Percentiles rank a stretch among this genome's conserved stretches.
Conservation (phyloP, 306 rosid genomes). For the Cyclanthera cordifolia region DNA sequence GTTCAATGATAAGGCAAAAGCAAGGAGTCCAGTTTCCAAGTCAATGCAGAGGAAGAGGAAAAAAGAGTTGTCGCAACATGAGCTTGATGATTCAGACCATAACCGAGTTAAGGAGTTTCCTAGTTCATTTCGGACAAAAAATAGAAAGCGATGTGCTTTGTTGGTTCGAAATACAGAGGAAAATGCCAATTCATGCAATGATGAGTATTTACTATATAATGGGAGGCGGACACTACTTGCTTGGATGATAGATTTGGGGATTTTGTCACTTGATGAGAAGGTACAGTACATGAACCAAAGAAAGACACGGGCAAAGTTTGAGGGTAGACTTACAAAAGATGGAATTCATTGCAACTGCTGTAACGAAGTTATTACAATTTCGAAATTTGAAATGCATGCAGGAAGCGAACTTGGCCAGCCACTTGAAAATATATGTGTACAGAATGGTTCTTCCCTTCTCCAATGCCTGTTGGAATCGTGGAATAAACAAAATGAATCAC, state of each 20-base stretch:
- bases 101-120: conserved; percentile 21
- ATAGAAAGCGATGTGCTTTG: conserved; percentile 40
- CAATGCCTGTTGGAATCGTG: conserved; percentile 82
- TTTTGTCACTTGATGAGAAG: conserved; percentile 45
- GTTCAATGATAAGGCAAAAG: conserved; percentile 21
- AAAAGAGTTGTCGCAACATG: conserved; percentile 23
- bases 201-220: conserved; percentile 58
- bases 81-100: conserved; percentile 19
- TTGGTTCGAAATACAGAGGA: conserved; percentile 58
- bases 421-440: conserved; percentile 41
- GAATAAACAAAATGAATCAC: conserved; percentile 72
- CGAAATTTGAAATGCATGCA: conserved; percentile 64
- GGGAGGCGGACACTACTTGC: conserved; percentile 76
- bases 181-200: conserved; percentile 47
- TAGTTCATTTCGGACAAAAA: conserved; percentile 27
- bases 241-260: conserved; percentile 89
- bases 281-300: conserved; percentile 41
- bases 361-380: conserved; percentile 35
- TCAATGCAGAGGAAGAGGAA: conserved; percentile 30
- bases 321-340: conserved; percentile 60
- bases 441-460: conserved; percentile 57
- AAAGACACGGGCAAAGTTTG: conserved; percentile 26
- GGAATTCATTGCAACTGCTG: conserved; percentile 88
- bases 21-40: conserved; percentile 23
- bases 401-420: conserved; percentile 44